Percentiles rank a stretch among this genome's conserved stretches.
phyloP scores from a whole-genome alignment of 345 rosid species.

The Bretschneidera sinensis region DNA sequence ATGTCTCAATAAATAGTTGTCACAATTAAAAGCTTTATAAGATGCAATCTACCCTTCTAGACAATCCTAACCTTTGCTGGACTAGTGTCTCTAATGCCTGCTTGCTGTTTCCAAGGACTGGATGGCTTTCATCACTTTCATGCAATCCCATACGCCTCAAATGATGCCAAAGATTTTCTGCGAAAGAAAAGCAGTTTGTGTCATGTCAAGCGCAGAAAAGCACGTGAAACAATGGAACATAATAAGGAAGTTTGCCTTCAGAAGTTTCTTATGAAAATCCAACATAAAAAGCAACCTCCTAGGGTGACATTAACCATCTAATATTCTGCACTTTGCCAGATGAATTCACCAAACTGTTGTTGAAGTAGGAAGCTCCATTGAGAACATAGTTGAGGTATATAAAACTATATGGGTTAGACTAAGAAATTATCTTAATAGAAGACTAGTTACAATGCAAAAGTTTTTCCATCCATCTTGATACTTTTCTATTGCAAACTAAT shows the following conservation, averaged over 20 bases:
- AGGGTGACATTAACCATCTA: neutral
- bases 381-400: neutral
- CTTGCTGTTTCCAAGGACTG: conserved; percentile 69
- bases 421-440: conserved; percentile 6
- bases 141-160: conserved; percentile 62
- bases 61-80: conserved; percentile 63
- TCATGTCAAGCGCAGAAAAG: neutral
- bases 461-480: neutral
- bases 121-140: conserved; percentile 62
- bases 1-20: neutral
- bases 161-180: conserved; percentile 85
- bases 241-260: neutral
- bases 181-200: neutral
- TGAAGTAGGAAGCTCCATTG: neutral
- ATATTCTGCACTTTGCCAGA: neutral
- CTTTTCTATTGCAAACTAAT: neutral
- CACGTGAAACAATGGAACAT: neutral
- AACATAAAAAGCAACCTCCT: neutral
- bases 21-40: neutral
- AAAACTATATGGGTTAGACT: neutral
- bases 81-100: conserved; percentile 71
- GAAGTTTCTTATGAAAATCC: neutral
- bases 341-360: neutral
- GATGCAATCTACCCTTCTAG: conserved; percentile 6
- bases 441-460: neutral